Conservation (phyloP, 257 asterid species). For the Avicennia marina region DNA sequence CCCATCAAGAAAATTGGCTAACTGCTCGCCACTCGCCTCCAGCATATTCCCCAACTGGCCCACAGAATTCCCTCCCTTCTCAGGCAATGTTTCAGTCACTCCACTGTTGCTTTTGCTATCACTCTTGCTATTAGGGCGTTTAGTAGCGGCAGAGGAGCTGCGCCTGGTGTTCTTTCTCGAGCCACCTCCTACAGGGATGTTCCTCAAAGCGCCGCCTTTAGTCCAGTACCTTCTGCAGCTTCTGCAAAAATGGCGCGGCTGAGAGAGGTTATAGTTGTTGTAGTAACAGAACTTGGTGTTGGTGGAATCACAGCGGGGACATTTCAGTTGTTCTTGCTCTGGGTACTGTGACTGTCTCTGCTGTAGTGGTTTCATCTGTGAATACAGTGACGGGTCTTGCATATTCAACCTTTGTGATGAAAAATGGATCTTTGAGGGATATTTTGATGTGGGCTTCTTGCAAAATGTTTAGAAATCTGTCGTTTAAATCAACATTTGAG, state of each 20-base stretch:
- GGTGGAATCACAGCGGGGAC: conserved; percentile 82
- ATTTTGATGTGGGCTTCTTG: conserved; percentile 10
- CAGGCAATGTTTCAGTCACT: conserved; percentile 32
- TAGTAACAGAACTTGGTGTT: conserved; percentile 90
- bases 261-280: conserved; percentile 94
- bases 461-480: too few species aligned
- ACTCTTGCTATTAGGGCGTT: conserved; percentile 20
- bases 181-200: conserved; percentile 93
- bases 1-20: conserved; percentile 48
- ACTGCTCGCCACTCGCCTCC: conserved; percentile 49
- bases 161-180: conserved; percentile 74
- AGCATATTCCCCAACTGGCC: conserved; percentile 39
- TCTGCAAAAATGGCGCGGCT: conserved; percentile 95
- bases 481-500: too few species aligned
- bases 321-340: conserved; percentile 76
- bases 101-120: conserved; percentile 3
- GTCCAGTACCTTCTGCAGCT: conserved; percentile 86
- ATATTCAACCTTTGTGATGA: conserved; percentile 22
- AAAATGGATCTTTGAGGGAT: conserved; percentile 10
- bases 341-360: conserved; percentile 49
- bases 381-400: conserved; percentile 76
- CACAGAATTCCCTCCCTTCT: conserved; percentile 24
- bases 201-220: conserved; percentile 85
- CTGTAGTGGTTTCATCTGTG: conserved; percentile 54
- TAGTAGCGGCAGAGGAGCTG: conserved; percentile 31